Evolutionary conservation across 177 flowering plant species (phyloP), one percentile per base, ranked within the genome.

Genomic region (Telopea speciosissima): DNA sequence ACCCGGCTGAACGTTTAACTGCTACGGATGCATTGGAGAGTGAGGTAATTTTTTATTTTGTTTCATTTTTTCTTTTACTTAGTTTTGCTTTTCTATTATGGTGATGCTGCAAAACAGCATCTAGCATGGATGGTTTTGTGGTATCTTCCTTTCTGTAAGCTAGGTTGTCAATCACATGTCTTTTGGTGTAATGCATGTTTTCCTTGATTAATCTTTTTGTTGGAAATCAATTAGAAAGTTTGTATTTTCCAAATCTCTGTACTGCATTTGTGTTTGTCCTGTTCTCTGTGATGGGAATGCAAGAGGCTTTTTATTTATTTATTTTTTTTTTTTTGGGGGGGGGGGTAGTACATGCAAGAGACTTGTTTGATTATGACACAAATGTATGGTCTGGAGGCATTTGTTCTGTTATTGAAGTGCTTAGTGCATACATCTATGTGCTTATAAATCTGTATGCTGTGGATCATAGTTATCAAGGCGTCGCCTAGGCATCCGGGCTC

Each of bases 11-110:
- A 9, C 94, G 97, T 44, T 82, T 67, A 72, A 88, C 86, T 65
- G 94, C 94, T 24, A 83, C 97, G 63, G 86, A 84, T 80, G 97
- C 97, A 73, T 76, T 91, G 66, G 74, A 62, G 36, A 90, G 87
- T 79, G 91, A 89, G 69, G 97, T 89, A 78, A 83, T 89, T 67
- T 72, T 68, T 8, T 8, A 36, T 36, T 36, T 36, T 36, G 40
- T 36, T 36, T 36, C 40, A 36, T 5, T 36, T 31, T 31, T 36
- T 3, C 40, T 36, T 36, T 31, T 31, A 5, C 16, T 61, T 11
- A 12, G 22, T 31, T 31, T 11, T 62, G 31, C 31, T 28, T 45
- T 31, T 28, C 23, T 54, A 52, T n/a, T 1, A 44, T 23, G 5
- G 0, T 45, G 56, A n/a, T 60, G 24, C 26, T 62, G n/a, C 36